phyloP scores from a whole-genome alignment of 495 filamentous ascomycete genomes.

The Astrothelium subdiscretum region DNA sequence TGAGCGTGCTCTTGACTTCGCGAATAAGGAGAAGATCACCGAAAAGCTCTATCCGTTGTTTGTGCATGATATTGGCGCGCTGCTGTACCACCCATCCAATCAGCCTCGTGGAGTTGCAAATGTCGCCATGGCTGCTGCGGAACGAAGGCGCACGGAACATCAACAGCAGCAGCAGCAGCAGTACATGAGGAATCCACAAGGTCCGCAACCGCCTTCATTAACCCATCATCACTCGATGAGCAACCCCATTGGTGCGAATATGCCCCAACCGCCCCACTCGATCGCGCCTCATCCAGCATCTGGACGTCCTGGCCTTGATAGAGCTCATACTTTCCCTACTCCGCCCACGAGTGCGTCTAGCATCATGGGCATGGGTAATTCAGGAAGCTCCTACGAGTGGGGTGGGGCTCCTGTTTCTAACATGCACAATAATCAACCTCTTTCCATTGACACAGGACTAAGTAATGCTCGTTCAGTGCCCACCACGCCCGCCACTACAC shows the following conservation, averaged over 20 bases:
- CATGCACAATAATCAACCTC: constrained; percentile 54
- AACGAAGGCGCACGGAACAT: constrained; percentile 54
- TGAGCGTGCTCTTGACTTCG: constrained; percentile 90
- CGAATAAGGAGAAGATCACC: constrained; percentile 99
- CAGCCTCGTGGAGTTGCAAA: constrained; percentile 48
- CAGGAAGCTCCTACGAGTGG: constrained; percentile 69
- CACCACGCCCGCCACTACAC: constrained; percentile 86
- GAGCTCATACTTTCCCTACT: constrained; percentile 84
- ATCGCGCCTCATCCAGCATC: constrained; percentile 62
- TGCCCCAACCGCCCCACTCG: constrained; percentile 57
- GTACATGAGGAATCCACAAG: constrained; percentile 36
- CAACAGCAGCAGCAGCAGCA: constrained; percentile 27
- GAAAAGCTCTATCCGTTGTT: constrained; percentile 91
- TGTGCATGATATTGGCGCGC: constrained; percentile 90
- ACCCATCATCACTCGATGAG: constrained; percentile 69
- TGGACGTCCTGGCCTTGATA: constrained; percentile 61
- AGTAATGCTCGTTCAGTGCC: constrained; percentile 82
- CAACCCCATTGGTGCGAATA: constrained; percentile 47
- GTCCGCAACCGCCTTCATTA: constrained; percentile 54
- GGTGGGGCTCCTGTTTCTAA: constrained; percentile 52
- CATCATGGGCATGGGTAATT: constrained; percentile 68
- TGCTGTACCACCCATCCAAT: constrained; percentile 91
- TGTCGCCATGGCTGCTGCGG: constrained; percentile 77
- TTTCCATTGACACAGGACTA: constrained; percentile 76
- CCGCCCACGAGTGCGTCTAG: constrained; percentile 88